A percentile compares a stretch with the other conserved stretches of the same genome.
These are phyloP conservation scores for Arachis monticola DNA, from an alignment of 331 rosid genomes.

Conservation along the genomic window DNA sequence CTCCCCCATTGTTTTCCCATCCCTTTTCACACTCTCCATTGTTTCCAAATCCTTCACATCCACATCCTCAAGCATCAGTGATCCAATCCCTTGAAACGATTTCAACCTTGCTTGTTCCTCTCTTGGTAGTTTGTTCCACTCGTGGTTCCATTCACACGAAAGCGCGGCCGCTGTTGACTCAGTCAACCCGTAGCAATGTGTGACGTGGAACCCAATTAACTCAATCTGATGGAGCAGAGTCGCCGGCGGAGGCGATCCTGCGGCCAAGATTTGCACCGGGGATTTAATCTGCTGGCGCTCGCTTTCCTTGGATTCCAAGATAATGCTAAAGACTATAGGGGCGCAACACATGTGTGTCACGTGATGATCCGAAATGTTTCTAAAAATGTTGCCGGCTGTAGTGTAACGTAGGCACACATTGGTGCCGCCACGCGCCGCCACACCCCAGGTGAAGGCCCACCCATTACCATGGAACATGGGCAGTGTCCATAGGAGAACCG, in stretches of 20 bases:
- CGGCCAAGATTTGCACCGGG: neutral
- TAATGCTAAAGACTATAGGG: slow-evolving; percentile 64
- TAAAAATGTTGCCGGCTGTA: slow-evolving; percentile 48
- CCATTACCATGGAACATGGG: slow-evolving; percentile 88
- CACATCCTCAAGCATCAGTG: slow-evolving; percentile 53
- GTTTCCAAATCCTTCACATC: slow-evolving; percentile 60
- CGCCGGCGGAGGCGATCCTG: slow-evolving; percentile 56
- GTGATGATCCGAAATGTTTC: slow-evolving; percentile 46
- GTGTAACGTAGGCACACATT: slow-evolving; percentile 59
- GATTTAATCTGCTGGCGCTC: slow-evolving; percentile 6
- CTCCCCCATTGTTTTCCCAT: slow-evolving; percentile 66
- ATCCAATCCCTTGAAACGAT: slow-evolving; percentile 67
- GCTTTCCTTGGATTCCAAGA: slow-evolving; percentile 48
- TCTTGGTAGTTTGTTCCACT: slow-evolving; percentile 56
- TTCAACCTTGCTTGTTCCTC: slow-evolving; percentile 50
- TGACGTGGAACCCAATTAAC: slow-evolving; percentile 62
- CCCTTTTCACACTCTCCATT: slow-evolving; percentile 58
- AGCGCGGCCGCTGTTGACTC: slow-evolving; percentile 73
- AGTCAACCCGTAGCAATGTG: slow-evolving; percentile 70
- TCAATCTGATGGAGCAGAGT: slow-evolving; percentile 53
- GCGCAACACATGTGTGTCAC: slow-evolving; percentile 82
- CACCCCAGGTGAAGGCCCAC: slow-evolving; percentile 75
- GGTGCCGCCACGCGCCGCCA: slow-evolving; percentile 80
- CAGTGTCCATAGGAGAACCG: slow-evolving; percentile 69
- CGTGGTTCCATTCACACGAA: slow-evolving; percentile 69